A percentile compares a stretch with the other conserved stretches of the same genome.
Evolutionary conservation across 225 moss, liverwort and hornwort species (phyloP).

Genomic region (Rhytidiadelphus loreus): DNA sequence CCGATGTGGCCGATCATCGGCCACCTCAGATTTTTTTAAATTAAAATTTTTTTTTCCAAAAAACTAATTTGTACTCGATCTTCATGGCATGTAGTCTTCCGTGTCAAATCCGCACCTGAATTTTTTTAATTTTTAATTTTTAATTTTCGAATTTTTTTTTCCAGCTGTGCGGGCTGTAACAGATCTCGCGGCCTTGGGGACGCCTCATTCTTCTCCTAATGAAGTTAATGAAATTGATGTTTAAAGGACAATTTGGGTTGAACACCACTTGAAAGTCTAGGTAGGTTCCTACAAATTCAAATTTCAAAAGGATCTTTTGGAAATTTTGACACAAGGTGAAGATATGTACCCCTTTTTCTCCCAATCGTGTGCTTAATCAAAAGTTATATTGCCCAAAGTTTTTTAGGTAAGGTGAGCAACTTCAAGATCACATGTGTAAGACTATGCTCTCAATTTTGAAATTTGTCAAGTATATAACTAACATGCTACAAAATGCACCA

Average conservation of each 20-base stretch:
- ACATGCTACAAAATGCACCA: not conserved
- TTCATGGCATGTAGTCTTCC: no score
- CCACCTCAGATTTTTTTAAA: no score
- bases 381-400: not conserved
- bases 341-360: not conserved
- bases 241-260: not conserved
- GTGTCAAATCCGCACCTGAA: no score
- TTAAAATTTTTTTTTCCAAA: no score
- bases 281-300: not conserved
- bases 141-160: no score
- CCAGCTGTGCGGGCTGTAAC: no score
- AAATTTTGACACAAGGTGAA: not conserved
- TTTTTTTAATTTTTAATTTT: no score
- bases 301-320: not conserved
- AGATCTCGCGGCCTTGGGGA: no score
- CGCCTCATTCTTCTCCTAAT: no score
- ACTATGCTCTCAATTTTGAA: not conserved
- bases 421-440: not conserved
- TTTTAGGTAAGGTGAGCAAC: accelerated
- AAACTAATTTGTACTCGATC: no score
- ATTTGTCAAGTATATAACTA: not conserved
- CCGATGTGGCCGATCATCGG: no score
- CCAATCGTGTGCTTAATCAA: accelerated
- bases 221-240: no score
- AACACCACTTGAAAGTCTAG: not conserved